Evolutionary conservation across 257 asterid genomes (phyloP), one percentile per base, ranked within the genome.

Genomic region (Scutellaria galericulata): DNA sequence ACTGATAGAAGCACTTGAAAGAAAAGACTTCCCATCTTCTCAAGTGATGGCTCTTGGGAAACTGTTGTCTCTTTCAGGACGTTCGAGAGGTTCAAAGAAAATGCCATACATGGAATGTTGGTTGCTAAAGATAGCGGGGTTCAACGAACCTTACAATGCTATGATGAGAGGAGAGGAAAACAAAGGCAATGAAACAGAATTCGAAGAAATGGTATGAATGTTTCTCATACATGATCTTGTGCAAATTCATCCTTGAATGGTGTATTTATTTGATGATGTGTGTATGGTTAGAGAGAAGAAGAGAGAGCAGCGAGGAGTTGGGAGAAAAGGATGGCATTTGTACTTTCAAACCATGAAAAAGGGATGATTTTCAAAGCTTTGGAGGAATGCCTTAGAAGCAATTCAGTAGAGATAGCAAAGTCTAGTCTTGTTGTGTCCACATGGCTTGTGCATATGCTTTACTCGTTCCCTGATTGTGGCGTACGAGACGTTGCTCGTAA

Each of bases 371-470:
- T 91, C 67, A 81, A 71, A 77, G 90, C 90, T 70, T 70, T 91
- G 77, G 94, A 87, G 68, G 91, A 89, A 84, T 89, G 96, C 72
- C 81, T 89, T 18, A 75, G 58, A 59, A 87, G 96, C 82, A 83
- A 83, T 51, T 87, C 96, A 37, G 50, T 91, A 79, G 96, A 89
- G 76, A 84, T 91, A 22, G 89, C 92, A 18, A 91, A 83, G 69
- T 79, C 87, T 71, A 81, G 95, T 55, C 89, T 89, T 55, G 82
- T 87, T 52, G 81, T 83, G 56, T 79, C 91, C 48, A 84, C 96
- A 55, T 91, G 97, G 97, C 90, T 91, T 27, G 83, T 89, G 50
- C 82, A 91, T 74, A 88, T 84, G 91, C 89, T 91, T 60, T 87
- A 83, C 68, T 81, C 68, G 24, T 83, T 87, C 64, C 92, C 96